Base-by-base conservation (phyloP, 352 stramenopile species). In the Pythium insidiosum region DNA sequence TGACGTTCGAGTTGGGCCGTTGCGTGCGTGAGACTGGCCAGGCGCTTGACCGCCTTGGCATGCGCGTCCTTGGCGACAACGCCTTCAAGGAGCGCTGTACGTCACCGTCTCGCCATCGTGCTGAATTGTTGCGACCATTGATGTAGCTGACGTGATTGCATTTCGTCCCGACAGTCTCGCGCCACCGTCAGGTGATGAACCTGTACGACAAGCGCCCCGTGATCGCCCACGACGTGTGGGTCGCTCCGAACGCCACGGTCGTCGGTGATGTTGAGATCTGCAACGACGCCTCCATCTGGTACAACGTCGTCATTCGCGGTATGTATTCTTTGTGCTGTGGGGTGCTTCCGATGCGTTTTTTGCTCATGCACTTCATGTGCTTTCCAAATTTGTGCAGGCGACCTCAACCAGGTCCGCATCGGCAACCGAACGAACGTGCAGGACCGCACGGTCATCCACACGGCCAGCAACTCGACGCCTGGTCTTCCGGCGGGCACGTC, bases 401-500 rank as follows among this genome's bases (percentile, higher is more conserved):
- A 95, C 69, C 56, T 92, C 33, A 95, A 94, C 66, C 78, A 86
- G 52, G 87, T 96, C 34, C 94, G 87, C 56, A 96, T 98, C 53
- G 94, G 92, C 40, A 95, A 97, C 68, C 83, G 89, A 42, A 97
- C 93, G 25, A 98, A 98, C 68, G 84, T 98, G 42, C 95, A 98
- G 76, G 95, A 98, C 75, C 85, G 84, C 44, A 94, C 85, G 40
- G 89, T 98, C 42, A 94, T 98, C 60, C 81, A 93, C 67, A 97
- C 90, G 50, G 77, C 91, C 44, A 92, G 75, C 55, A 87, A 77
- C 21, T 79, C 68, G 28, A 80, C 56, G 24, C 74, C 80, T 7
- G 80, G 83, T 19, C 58, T 93, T 26, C 70, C 84, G 20, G 80
- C 90, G 20, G 87, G 85, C 36, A 77, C 84, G 23, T 91, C 85